Evolutionary conservation across 306 rosid genomes (phyloP), one percentile per base, ranked within the genome.

Genomic region (Echinosophora koreensis): DNA sequence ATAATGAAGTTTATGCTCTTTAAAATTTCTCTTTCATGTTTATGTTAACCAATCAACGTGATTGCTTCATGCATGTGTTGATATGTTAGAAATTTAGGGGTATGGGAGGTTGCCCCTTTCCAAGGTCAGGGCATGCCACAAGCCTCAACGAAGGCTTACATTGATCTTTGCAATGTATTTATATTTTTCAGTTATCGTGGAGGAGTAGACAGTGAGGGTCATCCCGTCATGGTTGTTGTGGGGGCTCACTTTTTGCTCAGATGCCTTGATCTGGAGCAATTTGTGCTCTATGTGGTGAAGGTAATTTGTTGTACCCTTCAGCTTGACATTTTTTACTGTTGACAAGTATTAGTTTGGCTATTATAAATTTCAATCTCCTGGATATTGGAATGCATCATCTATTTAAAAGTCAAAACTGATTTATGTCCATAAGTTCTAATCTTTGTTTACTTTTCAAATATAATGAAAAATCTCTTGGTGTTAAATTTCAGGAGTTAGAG

Each of bases 211-310:
- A 87, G 96, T 30, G 99, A 95, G 69, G 99, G 99, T 81, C 89
- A 83, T 81, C 97, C 99, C 5, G 92, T 95, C 27, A 89, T 95
- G 97, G 99, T 92, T 77, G 94, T 95, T 77, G 99, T 95, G 71
- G 99, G 99, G 77, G 99, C 99, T 66, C 99, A 95, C 88, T 89
- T 95, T 85, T 88, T 95, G 73, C 89, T 95, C 50, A 90, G 97
- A 38, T 92, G 99, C 82, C 99, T 92, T 61, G 97, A 95, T 82
- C 86, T 95, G 79, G 99, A 95, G 77, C 94, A 97, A 6, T 95
- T 95, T 91, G 90, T 95, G 35, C 86, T 88, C 6, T 71, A 92
- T 77, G 91, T 90, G 32, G 84, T 92, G 39, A 95, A 95, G 99
- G 99, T 95, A 81, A 69, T 76, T 49, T 28, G 79, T 64, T 77